Base-by-base conservation (phyloP, 768 basidiomycete species). In the Daedaleopsis nitida region DNA sequence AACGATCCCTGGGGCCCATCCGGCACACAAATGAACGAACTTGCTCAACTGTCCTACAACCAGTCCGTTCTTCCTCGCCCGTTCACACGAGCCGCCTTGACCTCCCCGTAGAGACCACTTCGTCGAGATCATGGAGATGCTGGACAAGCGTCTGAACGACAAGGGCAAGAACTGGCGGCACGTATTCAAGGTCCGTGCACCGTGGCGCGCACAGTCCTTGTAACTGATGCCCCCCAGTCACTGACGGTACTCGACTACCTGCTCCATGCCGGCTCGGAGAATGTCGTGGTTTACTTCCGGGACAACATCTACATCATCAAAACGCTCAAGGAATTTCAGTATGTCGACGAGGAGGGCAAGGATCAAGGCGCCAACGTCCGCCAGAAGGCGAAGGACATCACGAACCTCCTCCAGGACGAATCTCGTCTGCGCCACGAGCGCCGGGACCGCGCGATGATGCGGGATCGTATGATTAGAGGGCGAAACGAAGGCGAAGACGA, bases 141-240 rank as follows among this genome's bases (percentile, higher is more conserved):
- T 99, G 52, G 97, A 98, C 77, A 98, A 99, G 77, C 87, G 97
- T 54, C 78, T 99, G 63, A 95, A 95, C 68, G 97, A 99, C 79
- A 98, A 97, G 81, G 97, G 97, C 39, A 98, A 98, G 86, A 98
- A 98, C 70, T 99, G 97, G 97, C 85, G 96, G 55, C 97, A 99
- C 80, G 96, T 98, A 59, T 98, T 97, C 85, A 98, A 98, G 83
- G 94, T 88, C 58, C 60, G 81, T 49, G 8, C 38, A 23, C n/a
- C 23, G 23, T 23, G 19, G 42, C 47, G 21, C 42, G 16, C 23
- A 35, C 17, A 17, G 19, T 45, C 12, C 24, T 16, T 42, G 39
- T 21, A 21, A 23, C 58, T 57, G 24, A 49, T 57, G 4, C 8
- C 44, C 17, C 48, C 5, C 61, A 94, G 88, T 92, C 92, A 47